Evolutionary conservation across 2,329 filamentous ascomycete genomes (phyloP).

Genomic region (Alternaria viburni): DNA sequence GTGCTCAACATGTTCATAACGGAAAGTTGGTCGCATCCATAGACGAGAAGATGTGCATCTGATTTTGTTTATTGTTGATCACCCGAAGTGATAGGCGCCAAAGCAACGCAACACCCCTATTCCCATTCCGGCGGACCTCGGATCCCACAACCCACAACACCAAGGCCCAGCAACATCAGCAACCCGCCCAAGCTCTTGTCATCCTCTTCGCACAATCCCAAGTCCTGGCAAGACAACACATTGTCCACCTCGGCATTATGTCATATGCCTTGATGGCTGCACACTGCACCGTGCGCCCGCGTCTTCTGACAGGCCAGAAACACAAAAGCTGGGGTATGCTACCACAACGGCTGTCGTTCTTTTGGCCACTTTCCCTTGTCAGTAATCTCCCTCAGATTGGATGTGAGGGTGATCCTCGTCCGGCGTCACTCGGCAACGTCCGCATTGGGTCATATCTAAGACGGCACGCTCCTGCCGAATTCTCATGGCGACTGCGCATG

Average conservation of each 20-base stretch:
- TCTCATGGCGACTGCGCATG: background rate
- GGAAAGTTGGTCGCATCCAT: background rate
- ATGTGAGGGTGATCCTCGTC: background rate
- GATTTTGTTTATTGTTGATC: background rate
- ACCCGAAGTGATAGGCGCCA: background rate
- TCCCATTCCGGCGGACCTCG: slow-evolving; percentile 1
- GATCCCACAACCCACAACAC: slow-evolving; percentile 2
- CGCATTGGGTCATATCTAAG: background rate
- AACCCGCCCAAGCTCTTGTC: background rate
- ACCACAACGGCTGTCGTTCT: slow-evolving; percentile 8
- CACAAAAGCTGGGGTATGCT: slow-evolving; percentile 14
- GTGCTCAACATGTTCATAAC: background rate
- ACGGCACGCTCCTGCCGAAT: background rate
- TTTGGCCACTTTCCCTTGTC: background rate
- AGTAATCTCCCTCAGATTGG: slow-evolving; percentile 3
- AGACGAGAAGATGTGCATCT: background rate
- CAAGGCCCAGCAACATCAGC: background rate
- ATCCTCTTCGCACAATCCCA: background rate
- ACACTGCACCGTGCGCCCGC: background rate
- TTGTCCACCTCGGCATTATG: background rate
- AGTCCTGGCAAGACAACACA: background rate
- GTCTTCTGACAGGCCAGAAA: background rate
- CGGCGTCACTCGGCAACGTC: background rate
- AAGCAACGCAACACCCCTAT: background rate
- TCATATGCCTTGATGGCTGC: background rate